Evolutionary conservation across 768 basidiomycete genomes (phyloP), one percentile per base, ranked within the genome.

Genomic region (Tylopilus sp.): DNA sequence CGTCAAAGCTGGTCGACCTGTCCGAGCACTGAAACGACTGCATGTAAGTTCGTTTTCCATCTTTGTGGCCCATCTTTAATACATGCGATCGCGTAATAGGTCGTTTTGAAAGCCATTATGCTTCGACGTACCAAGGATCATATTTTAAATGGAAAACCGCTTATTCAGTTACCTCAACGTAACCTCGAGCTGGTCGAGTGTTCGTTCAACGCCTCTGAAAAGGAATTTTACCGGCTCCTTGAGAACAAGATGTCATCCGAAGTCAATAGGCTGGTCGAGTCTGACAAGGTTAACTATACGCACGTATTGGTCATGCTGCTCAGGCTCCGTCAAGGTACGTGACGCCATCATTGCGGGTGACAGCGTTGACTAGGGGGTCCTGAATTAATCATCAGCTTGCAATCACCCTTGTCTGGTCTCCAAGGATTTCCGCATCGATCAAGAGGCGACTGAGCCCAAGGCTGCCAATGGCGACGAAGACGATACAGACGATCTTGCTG

Each of bases 41-140:
- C 93, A 93, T 50, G 88, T 88, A 48, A 36, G 71, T 50, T 36
- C 28, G 40, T 2, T 26, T 20, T 15, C 26, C 11, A 23, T 9
- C 17, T 13, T 43, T 26, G 23, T 17, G 9, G 26, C 4, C 9
- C 18, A 31, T n/a, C 22, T 22, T 51, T 6, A 40, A 21, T 4
- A 6, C 41, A 30, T 4, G 8, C 9, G 2, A 3, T 6, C 31
- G n/a, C 6, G n/a, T 4, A 12, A 11, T 39, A 91, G 82, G 81
- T 88, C 33, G 83, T 98, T 3, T 73, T 98, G 13, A 83, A 86
- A 57, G 79, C 86, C 12, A 76, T 95, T 55, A 95, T 98, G 94
- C 80, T 98, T 26, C 79, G 95, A 6, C 83, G 97, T 4, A 84
- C 78, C 3, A 99, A 98, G 70, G 78, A 78, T 33, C 80, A 84